Evolutionary conservation across 192 early-diverging fungal genomes (phyloP).

Genomic region (Rhizophagus sp.): DNA sequence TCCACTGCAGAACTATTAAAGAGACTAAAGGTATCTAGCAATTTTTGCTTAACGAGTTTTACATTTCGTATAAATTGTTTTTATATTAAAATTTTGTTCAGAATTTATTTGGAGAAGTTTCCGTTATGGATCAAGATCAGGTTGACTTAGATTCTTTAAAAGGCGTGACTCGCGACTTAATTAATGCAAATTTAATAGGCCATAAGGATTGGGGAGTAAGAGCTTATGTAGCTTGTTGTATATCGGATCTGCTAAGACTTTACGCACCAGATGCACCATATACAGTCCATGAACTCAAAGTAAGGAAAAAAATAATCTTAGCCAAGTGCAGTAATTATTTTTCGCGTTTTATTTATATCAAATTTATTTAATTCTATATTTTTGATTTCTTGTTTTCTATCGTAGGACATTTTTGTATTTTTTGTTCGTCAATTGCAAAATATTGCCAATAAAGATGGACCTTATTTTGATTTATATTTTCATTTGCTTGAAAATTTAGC

Average conservation of each 20-base stretch:
- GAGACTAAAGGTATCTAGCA: conserved; percentile 50
- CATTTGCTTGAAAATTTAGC: conserved; percentile 90
- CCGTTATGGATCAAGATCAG: conserved; percentile 71
- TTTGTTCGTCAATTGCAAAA: conserved; percentile 78
- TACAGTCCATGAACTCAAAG: conserved; percentile 70
- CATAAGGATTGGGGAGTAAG: conserved; percentile 84
- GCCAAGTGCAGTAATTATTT: not conserved
- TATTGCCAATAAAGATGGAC: conserved; percentile 55
- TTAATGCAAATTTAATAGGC: conserved; percentile 61
- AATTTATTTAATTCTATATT: not conserved
- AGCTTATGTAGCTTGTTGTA: conserved; percentile 77
- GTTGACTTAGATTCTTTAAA: conserved; percentile 69
- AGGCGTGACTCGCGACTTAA: conserved; percentile 65
- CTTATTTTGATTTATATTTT: conserved; percentile 73
- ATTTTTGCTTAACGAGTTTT: not conserved
- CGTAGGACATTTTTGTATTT: conserved; percentile 75
- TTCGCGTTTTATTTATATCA: not conserved
- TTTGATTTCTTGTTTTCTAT: not conserved
- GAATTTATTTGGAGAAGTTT: conserved; percentile 76
- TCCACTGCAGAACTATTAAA: conserved; percentile 50
- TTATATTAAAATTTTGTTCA: conserved; percentile 27
- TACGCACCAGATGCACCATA: conserved; percentile 96
- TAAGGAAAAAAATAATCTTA: conserved; percentile 29
- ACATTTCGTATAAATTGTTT: not conserved
- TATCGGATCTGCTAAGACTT: conserved; percentile 88